Evolutionary conservation across 352 stramenopile genomes (phyloP).

Genomic region (Phytophthora podocarpi): DNA sequence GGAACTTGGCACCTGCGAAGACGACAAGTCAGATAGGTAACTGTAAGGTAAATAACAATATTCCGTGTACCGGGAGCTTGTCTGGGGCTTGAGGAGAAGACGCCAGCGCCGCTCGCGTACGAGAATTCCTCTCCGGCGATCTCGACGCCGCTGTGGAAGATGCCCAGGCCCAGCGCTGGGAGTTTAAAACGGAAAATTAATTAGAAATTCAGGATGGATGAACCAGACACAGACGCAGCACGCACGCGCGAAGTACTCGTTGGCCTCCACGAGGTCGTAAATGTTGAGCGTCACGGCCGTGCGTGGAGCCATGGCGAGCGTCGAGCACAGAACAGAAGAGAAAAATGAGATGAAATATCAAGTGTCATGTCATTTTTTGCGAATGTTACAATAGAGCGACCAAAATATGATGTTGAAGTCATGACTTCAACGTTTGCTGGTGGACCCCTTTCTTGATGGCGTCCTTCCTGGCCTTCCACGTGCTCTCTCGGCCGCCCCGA

Average conservation of each 20-base stretch:
- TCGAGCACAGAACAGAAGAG: constrained; percentile 7
- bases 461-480: constrained; percentile 75
- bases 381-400: constrained; percentile 1
- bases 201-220: neutral
- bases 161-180: constrained; percentile 81
- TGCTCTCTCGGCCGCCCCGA: constrained; percentile 40
- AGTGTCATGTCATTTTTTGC: neutral
- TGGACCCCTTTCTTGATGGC: constrained; percentile 54
- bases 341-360: too few species aligned
- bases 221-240: neutral
- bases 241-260: constrained; percentile 87
- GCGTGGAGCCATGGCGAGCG: constrained; percentile 46
- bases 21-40: neutral
- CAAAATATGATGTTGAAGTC: constrained; percentile 14
- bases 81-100: constrained; percentile 83
- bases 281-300: constrained; percentile 90
- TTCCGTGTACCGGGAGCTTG: constrained; percentile 56
- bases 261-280: constrained; percentile 93
- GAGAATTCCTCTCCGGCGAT: constrained; percentile 93
- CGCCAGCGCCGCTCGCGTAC: constrained; percentile 90
- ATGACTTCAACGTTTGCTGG: constrained; percentile 12
- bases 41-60: neutral
- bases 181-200: neutral
- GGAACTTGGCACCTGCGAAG: constrained; percentile 83
- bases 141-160: constrained; percentile 94